Conservation (phyloP, 2,329 filamentous ascomycete species). For the Pestalotiopsis sp. region DNA sequence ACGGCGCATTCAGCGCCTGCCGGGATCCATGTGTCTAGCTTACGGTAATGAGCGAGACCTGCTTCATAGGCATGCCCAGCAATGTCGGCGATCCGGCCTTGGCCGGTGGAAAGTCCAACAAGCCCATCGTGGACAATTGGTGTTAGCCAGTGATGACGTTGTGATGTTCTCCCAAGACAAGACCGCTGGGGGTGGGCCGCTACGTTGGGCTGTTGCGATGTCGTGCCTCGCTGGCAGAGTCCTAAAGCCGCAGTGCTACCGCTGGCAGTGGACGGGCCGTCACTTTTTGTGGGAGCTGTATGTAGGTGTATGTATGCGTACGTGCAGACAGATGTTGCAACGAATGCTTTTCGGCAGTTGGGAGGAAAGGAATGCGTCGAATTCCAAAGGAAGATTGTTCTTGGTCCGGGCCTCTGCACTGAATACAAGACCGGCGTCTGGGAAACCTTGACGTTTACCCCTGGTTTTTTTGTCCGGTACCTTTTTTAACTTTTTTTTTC, state of each 20-base stretch:
- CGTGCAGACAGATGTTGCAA: neutral
- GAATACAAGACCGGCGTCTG: neutral
- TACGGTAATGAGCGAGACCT: slow-evolving; percentile 68
- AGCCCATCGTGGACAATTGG: slow-evolving; percentile 38
- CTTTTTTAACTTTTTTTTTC: neutral
- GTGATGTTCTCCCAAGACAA: neutral
- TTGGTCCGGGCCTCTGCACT: neutral
- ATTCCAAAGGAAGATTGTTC: neutral
- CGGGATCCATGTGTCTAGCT: slow-evolving; percentile 22
- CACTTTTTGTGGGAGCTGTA: too few species aligned
- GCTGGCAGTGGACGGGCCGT: neutral
- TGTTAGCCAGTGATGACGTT: neutral
- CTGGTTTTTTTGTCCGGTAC: slow-evolving; percentile 4
- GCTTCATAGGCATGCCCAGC: slow-evolving; percentile 68
- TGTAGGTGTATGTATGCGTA: neutral
- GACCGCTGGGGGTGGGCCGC: neutral
- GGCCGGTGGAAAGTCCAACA: slow-evolving; percentile 40
- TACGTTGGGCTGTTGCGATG: neutral
- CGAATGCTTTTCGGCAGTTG: neutral
- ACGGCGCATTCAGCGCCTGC: neutral
- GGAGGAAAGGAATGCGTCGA: neutral
- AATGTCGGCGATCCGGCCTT: slow-evolving; percentile 45
- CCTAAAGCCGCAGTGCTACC: neutral
- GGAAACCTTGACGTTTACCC: slow-evolving; percentile 8
- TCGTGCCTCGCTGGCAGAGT: neutral